Conservation (phyloP, 140 eudicot species). For the Ambrosia hybrid region DNA sequence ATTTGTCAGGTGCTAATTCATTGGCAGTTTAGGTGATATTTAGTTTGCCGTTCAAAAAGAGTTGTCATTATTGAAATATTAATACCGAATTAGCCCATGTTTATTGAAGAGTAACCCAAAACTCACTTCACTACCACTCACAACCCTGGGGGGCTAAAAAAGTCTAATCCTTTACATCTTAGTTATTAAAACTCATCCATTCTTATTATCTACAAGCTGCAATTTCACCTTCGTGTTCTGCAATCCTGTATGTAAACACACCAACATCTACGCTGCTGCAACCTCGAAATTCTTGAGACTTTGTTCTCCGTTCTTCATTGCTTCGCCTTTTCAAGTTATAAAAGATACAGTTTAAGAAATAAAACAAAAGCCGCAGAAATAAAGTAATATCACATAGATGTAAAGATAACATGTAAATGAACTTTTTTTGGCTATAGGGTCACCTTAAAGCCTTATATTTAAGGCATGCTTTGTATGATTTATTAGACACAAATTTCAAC, state of each 20-base stretch:
- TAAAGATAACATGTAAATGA: too few species aligned
- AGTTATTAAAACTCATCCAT: constrained; percentile 24
- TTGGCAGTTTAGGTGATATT: too few species aligned
- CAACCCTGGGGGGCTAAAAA: constrained; percentile 28
- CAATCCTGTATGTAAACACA: constrained; percentile 27
- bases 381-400: too few species aligned
- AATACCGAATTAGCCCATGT: constrained; percentile 28
- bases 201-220: constrained; percentile 42
- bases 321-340: constrained; percentile 35
- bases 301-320: constrained; percentile 27
- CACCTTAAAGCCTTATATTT: too few species aligned
- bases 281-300: constrained; percentile 11
- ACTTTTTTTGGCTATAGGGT: too few species aligned
- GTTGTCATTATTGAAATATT: constrained; percentile 15
- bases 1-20: too few species aligned
- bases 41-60: too few species aligned
- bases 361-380: too few species aligned
- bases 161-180: constrained; percentile 29
- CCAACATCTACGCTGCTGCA: constrained; percentile 18
- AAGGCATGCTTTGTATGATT: too few species aligned
- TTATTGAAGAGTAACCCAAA: constrained; percentile 32
- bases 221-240: constrained; percentile 20
- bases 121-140: constrained; percentile 28
- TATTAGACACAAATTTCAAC: background rate
- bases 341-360: too few species aligned